Base-by-base conservation (phyloP, 768 basidiomycete genomes). In the Lactarius psammicola region DNA sequence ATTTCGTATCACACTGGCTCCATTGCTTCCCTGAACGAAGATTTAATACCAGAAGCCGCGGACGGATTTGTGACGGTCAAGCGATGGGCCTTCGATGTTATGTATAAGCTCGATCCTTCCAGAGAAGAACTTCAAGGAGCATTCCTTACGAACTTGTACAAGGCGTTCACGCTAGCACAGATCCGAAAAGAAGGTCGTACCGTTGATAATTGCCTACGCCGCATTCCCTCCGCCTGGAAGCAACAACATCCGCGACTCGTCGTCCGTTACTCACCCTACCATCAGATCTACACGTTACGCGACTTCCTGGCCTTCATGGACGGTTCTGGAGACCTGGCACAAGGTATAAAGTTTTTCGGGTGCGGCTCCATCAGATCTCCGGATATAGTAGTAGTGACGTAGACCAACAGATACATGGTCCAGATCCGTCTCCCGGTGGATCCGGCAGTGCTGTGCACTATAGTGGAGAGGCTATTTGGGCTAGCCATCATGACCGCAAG, bases 361-460 rank as follows among this genome's bases (percentile, higher is more conserved):
- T 36, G 54, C n/a, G 20, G 56, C 56, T n/a, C n/a, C 7, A 23
- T 23, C 9, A 18, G 33, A 36, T 10, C 2, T 11, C 18, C 15
- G 17, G 6, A 38, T 28, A 7, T 58, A 8, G 55, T n/a, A 30
- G 59, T 28, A 34, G 33, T 34, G 54, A 56, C 54, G 55, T 28
- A 30, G 56, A 31, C 26, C 42, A n/a, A 28, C 59, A 87, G 86
- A 30, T 81, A 84, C 60, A 65, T 86, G 17, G 62, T 84, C n/a
- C 67, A 75, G 4, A 68, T 70, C 0, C 56, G 60, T 4, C 65
- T 86, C 4, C 72, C 68, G 3, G 75, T 87, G n/a, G 78, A 86
- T 44, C 74, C 82, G 30, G 75, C 76, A n/a, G 76, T 82, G 9
- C 72, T 88, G 2, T 87, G 85, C 62, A 79, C 83, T 59, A 73